Evolutionary conservation across 345 rosid genomes (phyloP).

Genomic region (Trapa incisa): DNA sequence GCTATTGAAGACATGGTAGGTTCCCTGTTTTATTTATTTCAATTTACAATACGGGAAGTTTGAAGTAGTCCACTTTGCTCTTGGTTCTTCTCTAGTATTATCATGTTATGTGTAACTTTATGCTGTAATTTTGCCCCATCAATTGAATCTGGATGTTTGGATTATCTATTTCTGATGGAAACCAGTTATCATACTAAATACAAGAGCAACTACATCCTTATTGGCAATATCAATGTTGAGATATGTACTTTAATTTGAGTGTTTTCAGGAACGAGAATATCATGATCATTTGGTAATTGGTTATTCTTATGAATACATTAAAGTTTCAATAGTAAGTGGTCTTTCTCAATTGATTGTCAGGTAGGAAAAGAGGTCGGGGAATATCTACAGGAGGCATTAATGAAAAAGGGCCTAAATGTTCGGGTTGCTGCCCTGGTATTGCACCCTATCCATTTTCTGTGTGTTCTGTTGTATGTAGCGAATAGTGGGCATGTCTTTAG

Average conservation of each 20-base stretch:
- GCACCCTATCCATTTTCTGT: background rate
- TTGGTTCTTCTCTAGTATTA: background rate
- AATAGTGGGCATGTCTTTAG: background rate
- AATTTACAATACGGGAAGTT: background rate
- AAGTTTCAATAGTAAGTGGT: background rate
- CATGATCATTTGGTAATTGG: background rate
- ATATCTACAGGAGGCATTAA: constrained; percentile 48
- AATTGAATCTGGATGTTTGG: background rate
- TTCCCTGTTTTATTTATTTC: constrained; percentile 8
- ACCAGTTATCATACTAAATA: background rate
- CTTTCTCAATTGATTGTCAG: constrained; percentile 25
- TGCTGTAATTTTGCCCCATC: background rate
- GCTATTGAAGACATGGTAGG: constrained; percentile 70
- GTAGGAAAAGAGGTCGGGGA: constrained; percentile 62
- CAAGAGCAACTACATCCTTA: background rate
- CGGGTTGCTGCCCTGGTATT: constrained; percentile 59
- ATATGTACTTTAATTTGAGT: background rate
- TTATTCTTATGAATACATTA: constrained; percentile 1
- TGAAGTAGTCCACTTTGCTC: background rate
- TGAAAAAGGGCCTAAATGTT: constrained; percentile 51
- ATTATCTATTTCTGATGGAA: background rate
- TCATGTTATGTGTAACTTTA: background rate
- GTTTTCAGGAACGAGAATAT: background rate
- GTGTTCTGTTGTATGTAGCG: background rate
- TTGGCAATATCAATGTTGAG: background rate